Base-by-base conservation (phyloP, 1,284 basidiomycete genomes). In the Tilletia walkeri region DNA sequence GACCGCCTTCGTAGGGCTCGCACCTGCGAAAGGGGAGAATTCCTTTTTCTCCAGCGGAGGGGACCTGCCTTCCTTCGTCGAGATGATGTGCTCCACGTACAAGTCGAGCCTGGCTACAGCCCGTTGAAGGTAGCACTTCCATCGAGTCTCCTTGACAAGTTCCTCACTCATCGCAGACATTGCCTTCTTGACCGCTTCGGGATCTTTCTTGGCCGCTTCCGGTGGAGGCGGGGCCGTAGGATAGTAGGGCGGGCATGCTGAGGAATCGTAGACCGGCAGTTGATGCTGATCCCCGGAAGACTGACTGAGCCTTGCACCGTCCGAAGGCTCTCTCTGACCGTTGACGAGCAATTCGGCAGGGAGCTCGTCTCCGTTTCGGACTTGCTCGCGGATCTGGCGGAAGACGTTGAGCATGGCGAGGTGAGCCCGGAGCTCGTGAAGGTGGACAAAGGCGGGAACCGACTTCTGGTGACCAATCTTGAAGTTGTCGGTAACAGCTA, bases 31-130 rank as follows among this genome's bases (percentile, higher is more conserved):
- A 30, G 24, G 41, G 41, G 41, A 45, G 41, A 45, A 14, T 14
- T 45, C 41, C 9, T 45, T 14, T 14, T 45, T 45, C 41, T 7
- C 6, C 14, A 14, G 41, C 41, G 41, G 41, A 45, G 24, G 24
- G 24, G 24, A 30, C 24, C 24, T 30, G 24, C 24, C 24, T 30
- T 30, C 24, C 24, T 30, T 30, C 24, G 24, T 45, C 41, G 41
- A 45, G 50, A 79, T 69, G 39, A 80, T 56, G 30, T 70, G 48
- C 9, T 67, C 67, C 59, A 76, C 65, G 67, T 73, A 80, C 12
- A 76, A 65, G 30, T 78, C 76, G 67, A 79, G 70, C 38, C 78
- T 76, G 49, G 75, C 69, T 30, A 73, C 70, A 16, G 79, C 79
- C 16, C 74, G 72, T 20, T 68, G 73, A 41, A 79, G 75, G 41